Evolutionary conservation across 192 early-diverging fungal genomes (phyloP), one percentile per base, ranked within the genome.

Genomic region (Kappamyces sp.): DNA sequence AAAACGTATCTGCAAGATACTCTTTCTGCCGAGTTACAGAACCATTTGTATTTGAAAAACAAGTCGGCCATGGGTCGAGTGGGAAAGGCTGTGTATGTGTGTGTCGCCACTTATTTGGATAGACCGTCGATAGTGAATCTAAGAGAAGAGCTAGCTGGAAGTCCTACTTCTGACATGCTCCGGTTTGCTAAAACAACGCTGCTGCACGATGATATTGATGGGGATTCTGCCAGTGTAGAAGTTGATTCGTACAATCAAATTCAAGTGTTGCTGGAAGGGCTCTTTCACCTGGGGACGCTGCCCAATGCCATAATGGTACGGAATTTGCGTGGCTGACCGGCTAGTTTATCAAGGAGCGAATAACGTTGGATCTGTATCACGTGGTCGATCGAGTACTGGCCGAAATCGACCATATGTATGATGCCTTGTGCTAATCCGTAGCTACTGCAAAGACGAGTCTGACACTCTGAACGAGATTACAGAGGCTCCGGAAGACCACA

Each of bases 11-110:
- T 83, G 6, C 68, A 66, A 39, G 78, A 83, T 55, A 74, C 67
- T 7, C 49, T 84, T 13, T 67, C 78, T 23, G 76, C 79, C 33
- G 82, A 84, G 61, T 64, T 84, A 0, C 73, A 80, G 51, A 74
- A 66, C 51, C 82, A 84, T 62, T 13, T 82, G 5, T 84, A 84
- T 42, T 63, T 84, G 23, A 83, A 83, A 60, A 80, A 61, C 44
- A 48, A 70, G 1, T 73, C 75, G 60, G 69, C 68, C 64, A 5
- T 70, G 5, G 62, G 75, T 44, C 66, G 79, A 13, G 51, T 79
- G n/a, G 65, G 60, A 39, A 52, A 40, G 54, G 55, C 55, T 68
- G 5, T 43, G 10, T 67, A 66, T 8, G 31, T 66, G 12, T 12
- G 23, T 23, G 23, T 23, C 23, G 0, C 23, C 23, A 23, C 23